Evolutionary conservation across 2,329 filamentous ascomycete genomes (phyloP).

Genomic region (Aspergillus sclerotialis): DNA sequence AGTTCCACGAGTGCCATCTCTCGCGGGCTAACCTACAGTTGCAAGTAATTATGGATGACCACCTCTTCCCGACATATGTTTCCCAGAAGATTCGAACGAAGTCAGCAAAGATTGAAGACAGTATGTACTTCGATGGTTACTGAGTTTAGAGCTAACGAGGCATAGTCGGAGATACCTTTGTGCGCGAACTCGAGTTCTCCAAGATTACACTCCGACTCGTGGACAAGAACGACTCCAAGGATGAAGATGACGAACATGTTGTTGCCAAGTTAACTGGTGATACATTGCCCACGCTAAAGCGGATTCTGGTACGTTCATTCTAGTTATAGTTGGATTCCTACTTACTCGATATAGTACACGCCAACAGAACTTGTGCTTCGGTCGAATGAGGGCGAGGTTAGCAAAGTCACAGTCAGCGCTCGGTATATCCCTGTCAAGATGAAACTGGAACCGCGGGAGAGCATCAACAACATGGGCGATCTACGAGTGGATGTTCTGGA

Average conservation of each 20-base stretch:
- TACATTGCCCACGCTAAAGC: constrained; percentile 79
- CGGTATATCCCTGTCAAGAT: constrained; percentile 95
- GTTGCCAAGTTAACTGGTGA: constrained; percentile 78
- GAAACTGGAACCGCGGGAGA: constrained; percentile 87
- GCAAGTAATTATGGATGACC: constrained; percentile 89
- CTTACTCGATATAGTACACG: constrained; percentile 74
- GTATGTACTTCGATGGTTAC: constrained; percentile 29
- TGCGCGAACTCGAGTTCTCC: constrained; percentile 95
- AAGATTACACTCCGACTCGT: constrained; percentile 81
- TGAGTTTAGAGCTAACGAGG: constrained; percentile 11
- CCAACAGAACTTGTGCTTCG: constrained; percentile 75
- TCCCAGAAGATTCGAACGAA: constrained; percentile 68
- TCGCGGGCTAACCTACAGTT: constrained; percentile 68
- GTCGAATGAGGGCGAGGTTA: constrained; percentile 67
- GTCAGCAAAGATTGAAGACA: constrained; percentile 74
- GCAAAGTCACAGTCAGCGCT: constrained; percentile 80
- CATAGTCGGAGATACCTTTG: constrained; percentile 78
- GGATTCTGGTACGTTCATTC: constrained; percentile 63
- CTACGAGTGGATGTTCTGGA: constrained; percentile 91
- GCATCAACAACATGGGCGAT: constrained; percentile 97
- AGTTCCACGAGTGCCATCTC: constrained; percentile 82
- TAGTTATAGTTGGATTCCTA: not conserved
- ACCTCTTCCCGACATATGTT: constrained; percentile 81
- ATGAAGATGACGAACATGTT: constrained; percentile 61
- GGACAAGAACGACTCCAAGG: constrained; percentile 68